A percentile compares a stretch with the other conserved stretches of the same genome.
Conservation (phyloP, 345 rosid genomes). For the Clausena lansium region DNA sequence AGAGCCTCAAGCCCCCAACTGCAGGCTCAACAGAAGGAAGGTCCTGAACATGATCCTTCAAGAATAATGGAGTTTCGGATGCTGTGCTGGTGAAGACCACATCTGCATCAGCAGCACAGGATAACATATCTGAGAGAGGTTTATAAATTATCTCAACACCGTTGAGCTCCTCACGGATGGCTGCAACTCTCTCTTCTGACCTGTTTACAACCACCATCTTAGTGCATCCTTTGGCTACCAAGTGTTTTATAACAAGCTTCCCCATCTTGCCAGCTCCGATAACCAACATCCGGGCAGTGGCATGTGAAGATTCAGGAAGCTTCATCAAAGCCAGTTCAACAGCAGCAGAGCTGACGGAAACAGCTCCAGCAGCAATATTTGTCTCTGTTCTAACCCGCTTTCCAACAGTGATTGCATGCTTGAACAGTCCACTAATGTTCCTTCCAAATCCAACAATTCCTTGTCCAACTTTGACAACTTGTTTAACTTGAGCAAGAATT, state of each 20-base stretch:
- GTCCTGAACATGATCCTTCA: constrained; percentile 60
- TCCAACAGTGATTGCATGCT: constrained; percentile 69
- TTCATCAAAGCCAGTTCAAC: constrained; percentile 74
- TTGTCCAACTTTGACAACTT: constrained; percentile 75
- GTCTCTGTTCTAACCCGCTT: constrained; percentile 79
- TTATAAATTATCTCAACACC: constrained; percentile 64
- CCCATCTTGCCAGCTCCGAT: constrained; percentile 86
- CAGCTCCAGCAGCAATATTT: constrained; percentile 72
- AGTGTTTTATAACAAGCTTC: constrained; percentile 77
- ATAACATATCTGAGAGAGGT: constrained; percentile 67
- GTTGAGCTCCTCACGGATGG: constrained; percentile 72
- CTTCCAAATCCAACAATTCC: constrained; percentile 75
- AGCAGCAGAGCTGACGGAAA: constrained; percentile 78
- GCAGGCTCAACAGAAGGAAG: constrained; percentile 53
- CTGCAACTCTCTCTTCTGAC: constrained; percentile 72
- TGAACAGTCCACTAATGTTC: constrained; percentile 67
- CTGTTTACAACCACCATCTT: constrained; percentile 65
- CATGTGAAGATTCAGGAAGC: constrained; percentile 48
- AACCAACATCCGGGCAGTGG: constrained; percentile 58
- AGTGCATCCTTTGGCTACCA: constrained; percentile 71
- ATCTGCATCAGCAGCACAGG: constrained; percentile 80
- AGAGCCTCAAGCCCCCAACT: constrained; percentile 69
- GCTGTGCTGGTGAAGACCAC: constrained; percentile 94
- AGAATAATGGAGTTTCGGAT: constrained; percentile 69
- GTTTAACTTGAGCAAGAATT: constrained; percentile 80